Conservation (phyloP, 306 rosid genomes). For the Cucumis cinereus region DNA sequence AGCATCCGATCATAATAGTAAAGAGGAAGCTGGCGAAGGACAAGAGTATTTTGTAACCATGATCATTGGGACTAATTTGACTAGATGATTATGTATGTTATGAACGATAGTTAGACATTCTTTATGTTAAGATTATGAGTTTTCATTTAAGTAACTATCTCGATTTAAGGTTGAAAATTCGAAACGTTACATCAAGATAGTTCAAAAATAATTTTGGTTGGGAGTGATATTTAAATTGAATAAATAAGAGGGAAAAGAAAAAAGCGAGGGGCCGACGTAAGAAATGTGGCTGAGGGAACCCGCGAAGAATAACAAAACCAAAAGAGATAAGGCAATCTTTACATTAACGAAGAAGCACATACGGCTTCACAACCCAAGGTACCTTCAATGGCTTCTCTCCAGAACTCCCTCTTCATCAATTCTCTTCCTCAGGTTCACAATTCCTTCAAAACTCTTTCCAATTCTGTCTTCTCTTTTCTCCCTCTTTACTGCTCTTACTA, state of each 20-base stretch:
- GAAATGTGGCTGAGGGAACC: constrained; percentile 8
- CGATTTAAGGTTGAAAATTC: too few relatives aligned
- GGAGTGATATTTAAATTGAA: background rate
- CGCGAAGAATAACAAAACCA: background rate
- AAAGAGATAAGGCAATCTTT: constrained; percentile 27
- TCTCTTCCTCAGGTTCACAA: constrained; percentile 53
- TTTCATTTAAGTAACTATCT: too few relatives aligned
- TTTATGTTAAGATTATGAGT: too few relatives aligned
- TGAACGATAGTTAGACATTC: too few relatives aligned
- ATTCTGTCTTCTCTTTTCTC: background rate
- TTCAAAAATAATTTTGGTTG: too few relatives aligned
- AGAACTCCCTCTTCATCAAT: constrained; percentile 39
- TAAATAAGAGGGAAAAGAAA: background rate
- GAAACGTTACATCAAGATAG: too few relatives aligned
- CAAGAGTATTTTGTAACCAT: too few relatives aligned
- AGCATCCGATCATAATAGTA: too few relatives aligned
- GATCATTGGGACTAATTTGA: too few relatives aligned
- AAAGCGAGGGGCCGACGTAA: constrained; percentile 4
- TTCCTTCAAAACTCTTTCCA: background rate
- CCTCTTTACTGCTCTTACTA: background rate
- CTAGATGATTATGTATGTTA: too few relatives aligned
- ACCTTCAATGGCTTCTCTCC: constrained; percentile 20
- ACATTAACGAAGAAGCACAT: background rate
- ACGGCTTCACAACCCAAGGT: background rate
- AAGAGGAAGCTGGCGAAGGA: too few relatives aligned